Evolutionary conservation across 768 basidiomycete species (phyloP).

Genomic region (Kwoniella dejecticola): DNA sequence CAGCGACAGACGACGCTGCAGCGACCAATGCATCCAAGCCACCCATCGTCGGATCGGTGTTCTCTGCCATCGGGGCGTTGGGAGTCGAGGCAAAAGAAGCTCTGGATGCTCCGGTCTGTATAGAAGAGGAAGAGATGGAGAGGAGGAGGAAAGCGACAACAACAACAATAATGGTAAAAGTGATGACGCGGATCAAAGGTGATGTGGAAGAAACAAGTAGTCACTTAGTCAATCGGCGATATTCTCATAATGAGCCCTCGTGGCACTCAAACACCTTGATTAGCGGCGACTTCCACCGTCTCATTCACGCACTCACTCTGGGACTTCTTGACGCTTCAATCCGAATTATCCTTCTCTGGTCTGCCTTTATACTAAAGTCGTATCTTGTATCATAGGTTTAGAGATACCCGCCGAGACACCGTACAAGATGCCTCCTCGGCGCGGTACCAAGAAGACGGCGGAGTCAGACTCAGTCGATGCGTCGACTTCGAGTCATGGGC

Average conservation of each 20-base stretch:
- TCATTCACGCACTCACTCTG: too few species aligned
- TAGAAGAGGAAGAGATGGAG: background rate
- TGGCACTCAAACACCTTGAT: background rate
- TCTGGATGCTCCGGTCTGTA: background rate
- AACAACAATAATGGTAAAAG: constrained; percentile 4
- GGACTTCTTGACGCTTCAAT: too few species aligned
- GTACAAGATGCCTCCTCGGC: constrained; percentile 15
- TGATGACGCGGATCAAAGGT: constrained; percentile 18
- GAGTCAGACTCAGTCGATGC: background rate
- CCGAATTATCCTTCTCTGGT: too few species aligned
- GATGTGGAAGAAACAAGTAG: constrained; percentile 10
- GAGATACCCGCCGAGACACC: background rate
- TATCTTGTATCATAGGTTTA: background rate
- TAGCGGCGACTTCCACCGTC: too few species aligned
- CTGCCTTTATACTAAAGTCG: background rate
- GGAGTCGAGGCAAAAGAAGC: background rate
- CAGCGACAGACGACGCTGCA: constrained; percentile 25
- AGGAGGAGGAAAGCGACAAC: background rate
- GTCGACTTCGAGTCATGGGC: constrained; percentile 1
- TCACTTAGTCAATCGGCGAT: background rate
- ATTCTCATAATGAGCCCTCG: too few species aligned
- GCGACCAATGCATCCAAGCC: constrained; percentile 30
- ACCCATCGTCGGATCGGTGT: constrained; percentile 24
- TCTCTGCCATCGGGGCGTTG: constrained; percentile 3
- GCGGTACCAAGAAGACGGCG: constrained; percentile 1